Evolutionary conservation across 1,284 basidiomycete genomes (phyloP), one percentile per base, ranked within the genome.

Genomic region (Moniliophthora roreri): DNA sequence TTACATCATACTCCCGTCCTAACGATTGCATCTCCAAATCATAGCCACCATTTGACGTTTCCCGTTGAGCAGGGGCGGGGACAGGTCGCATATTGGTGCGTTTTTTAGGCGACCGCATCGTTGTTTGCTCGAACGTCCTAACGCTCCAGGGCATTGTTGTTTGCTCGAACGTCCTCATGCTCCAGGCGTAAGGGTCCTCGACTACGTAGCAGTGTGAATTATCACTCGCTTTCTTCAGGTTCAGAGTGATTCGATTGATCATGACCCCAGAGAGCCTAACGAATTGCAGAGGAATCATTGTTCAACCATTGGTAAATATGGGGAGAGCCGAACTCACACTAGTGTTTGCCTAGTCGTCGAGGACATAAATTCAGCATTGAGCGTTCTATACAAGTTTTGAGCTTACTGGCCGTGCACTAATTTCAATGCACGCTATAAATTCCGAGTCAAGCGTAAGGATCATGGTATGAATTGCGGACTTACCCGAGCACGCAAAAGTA

Each of bases 241-340:
- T 62, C 21, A 63, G 52, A 8, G 61, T 63, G 18, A 63, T 61
- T 4, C 62, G 51, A 45, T 58, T 63, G 46, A 62, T 58, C 61
- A 63, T 60, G 35, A 63, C 58, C 2, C 58, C 28, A 1, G 61
- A 58, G 11, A 61, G 55, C 3, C 62, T 63, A 37, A 2, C 7
- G 2, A 10, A 18, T 3, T 18, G 16, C 10, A 8, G 8, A 28
- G 20, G 11, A 2, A 7, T 16, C 23, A 28, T 13, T 23, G 5
- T 20, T 8, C 18, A 42, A 26, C 7, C 21, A 34, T 15, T 4
- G 28, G 28, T 11, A 32, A 32, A 11, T 32, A 11, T 18, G 16
- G 24, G 21, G 44, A 11, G 6, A 20, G 34, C 10, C 3, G 23
- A 23, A 53, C 47, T 53, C 21, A 53, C 52, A 53, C 28, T 46